Evolutionary conservation across 768 basidiomycete genomes (phyloP).

Genomic region (Pleurotus platypus): DNA sequence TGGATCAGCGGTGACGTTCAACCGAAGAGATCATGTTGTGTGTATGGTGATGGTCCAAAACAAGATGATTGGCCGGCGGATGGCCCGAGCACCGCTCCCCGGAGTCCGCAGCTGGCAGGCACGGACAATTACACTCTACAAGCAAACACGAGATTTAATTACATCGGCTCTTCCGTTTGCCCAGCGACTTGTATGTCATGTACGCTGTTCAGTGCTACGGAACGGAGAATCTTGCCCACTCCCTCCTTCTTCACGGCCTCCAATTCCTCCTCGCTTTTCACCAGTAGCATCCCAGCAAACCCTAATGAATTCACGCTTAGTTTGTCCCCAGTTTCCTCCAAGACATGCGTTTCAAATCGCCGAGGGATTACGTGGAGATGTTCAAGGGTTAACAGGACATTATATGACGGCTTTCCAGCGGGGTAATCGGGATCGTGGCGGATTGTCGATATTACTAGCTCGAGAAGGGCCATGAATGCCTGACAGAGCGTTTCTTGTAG

Average conservation of each 20-base stretch:
- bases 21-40: neutral
- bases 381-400: constrained; percentile 74
- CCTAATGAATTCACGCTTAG: constrained; percentile 85
- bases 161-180: constrained; percentile 32
- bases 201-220: constrained; percentile 63
- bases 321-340: constrained; percentile 48
- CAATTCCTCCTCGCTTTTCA: constrained; percentile 77
- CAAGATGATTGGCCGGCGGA: neutral
- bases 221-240: constrained; percentile 56
- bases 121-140: neutral
- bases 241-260: constrained; percentile 64
- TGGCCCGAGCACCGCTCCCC: constrained; percentile 1
- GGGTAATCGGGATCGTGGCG: constrained; percentile 66
- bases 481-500: constrained; percentile 50
- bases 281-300: constrained; percentile 86
- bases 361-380: constrained; percentile 89
- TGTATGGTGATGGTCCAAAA: constrained; percentile 5
- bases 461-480: constrained; percentile 71
- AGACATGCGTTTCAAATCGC: constrained; percentile 51
- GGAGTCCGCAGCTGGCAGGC: constrained; percentile 5
- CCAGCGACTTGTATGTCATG: constrained; percentile 64
- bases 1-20: neutral
- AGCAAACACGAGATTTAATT: neutral
- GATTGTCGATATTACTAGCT: constrained; percentile 71
- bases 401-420: constrained; percentile 70